phyloP scores from a whole-genome alignment of 768 basidiomycete species.

The Mycena epipterygia region DNA sequence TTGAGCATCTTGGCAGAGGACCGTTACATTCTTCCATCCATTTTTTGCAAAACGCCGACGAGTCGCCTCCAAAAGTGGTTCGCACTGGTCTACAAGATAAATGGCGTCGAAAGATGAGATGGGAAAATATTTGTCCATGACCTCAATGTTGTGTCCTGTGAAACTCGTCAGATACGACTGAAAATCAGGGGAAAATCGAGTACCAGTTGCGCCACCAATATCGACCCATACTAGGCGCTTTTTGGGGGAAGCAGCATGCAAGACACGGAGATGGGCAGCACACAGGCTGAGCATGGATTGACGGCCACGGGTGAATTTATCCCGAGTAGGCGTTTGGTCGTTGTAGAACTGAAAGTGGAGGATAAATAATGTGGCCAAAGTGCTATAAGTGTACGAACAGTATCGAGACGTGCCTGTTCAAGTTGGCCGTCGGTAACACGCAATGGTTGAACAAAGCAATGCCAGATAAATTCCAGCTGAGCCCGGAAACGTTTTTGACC shows the following conservation, averaged over 20 bases:
- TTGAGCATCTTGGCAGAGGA: conserved; percentile 4
- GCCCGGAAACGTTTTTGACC: not conserved
- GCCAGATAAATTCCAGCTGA: not conserved
- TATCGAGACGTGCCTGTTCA: no score
- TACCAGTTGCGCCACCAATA: conserved; percentile 12
- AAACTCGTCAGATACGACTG: not conserved
- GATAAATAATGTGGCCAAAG: no score
- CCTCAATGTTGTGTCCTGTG: conserved; percentile 71
- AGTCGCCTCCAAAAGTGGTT: not conserved
- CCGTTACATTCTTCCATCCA: not conserved
- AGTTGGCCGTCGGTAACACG: not conserved
- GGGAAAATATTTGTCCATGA: conserved; percentile 74
- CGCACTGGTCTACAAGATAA: conserved; percentile 69
- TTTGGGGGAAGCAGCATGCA: conserved; percentile 54
- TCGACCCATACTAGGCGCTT: conserved; percentile 1
- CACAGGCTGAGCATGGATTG: conserved; percentile 55
- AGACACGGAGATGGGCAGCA: conserved; percentile 69
- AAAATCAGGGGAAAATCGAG: not conserved
- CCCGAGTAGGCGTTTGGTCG: not conserved
- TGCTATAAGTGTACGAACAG: no score
- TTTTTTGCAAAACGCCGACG: not conserved
- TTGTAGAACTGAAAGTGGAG: not conserved
- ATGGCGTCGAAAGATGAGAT: conserved; percentile 74
- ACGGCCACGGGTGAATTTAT: not conserved
- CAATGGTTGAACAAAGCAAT: not conserved